phyloP scores from a whole-genome alignment of 148 eudicot genomes.

The Gaultheria prostrata region DNA sequence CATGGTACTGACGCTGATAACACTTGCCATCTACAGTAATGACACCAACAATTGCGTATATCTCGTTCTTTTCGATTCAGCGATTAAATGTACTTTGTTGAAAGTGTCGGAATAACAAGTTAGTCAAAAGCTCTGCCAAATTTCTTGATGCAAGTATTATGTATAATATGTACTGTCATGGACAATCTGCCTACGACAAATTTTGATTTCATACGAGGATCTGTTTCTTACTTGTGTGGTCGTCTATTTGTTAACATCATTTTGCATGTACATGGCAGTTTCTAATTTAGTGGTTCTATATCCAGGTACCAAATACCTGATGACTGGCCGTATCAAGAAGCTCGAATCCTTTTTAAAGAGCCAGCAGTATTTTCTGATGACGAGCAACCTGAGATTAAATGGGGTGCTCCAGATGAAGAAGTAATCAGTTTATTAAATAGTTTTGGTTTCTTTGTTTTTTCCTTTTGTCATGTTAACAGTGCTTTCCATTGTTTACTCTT shows the following conservation, averaged over 20 bases:
- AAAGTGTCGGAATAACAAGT: background rate
- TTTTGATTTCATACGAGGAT: background rate
- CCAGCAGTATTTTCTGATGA: slow-evolving; percentile 65
- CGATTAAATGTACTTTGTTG: background rate
- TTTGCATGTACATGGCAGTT: background rate
- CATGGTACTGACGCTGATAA: background rate
- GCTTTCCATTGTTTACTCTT: slow-evolving; percentile 19
- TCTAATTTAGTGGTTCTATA: slow-evolving; percentile 1
- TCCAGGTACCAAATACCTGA: slow-evolving; percentile 85
- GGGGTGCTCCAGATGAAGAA: slow-evolving; percentile 95
- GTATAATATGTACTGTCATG: background rate
- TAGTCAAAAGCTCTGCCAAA: background rate
- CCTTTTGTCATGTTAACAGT: background rate
- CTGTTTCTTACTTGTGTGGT: background rate
- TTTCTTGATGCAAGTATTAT: background rate
- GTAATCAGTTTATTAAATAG: slow-evolving; percentile 31
- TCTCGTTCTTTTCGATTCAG: background rate
- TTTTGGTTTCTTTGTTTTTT: background rate
- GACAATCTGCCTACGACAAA: background rate
- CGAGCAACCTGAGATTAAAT: slow-evolving; percentile 74
- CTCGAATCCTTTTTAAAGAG: slow-evolving; percentile 80
- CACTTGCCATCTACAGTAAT: background rate
- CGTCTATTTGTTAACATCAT: background rate
- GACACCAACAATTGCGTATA: background rate
- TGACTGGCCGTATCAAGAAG: slow-evolving; percentile 95